Evolutionary conservation across 179 eudicot species (phyloP).

Genomic region (Beta macrorhiza): DNA sequence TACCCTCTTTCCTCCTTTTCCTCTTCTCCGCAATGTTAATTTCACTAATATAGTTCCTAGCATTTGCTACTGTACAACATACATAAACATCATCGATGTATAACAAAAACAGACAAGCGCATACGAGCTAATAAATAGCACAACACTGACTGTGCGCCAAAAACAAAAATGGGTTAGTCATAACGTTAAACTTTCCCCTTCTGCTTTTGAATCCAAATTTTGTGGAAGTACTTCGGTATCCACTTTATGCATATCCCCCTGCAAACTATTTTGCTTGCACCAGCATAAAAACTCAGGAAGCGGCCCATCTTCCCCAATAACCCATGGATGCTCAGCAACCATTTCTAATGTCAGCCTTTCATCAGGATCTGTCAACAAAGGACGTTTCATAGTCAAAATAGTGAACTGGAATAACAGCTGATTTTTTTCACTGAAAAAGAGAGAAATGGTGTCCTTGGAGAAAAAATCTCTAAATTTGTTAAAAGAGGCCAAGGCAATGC

Average conservation of each 20-base stretch:
- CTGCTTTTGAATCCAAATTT: neutral
- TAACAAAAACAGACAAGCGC: slow-evolving; percentile 5
- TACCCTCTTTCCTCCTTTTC: slow-evolving; percentile 6
- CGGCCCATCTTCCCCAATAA: slow-evolving; percentile 69
- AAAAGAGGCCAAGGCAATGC: neutral
- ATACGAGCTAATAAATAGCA: neutral
- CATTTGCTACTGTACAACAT: slow-evolving; percentile 34
- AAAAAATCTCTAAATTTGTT: neutral
- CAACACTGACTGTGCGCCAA: slow-evolving; percentile 1
- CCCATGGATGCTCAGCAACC: slow-evolving; percentile 80
- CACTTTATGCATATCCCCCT: slow-evolving; percentile 28
- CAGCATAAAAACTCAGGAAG: slow-evolving; percentile 77
- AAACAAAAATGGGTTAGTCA: slow-evolving; percentile 11
- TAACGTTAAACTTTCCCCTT: slow-evolving; percentile 9
- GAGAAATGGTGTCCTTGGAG: neutral
- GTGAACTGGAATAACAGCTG: neutral
- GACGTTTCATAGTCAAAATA: slow-evolving; percentile 4
- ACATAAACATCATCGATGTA: slow-evolving; percentile 16
- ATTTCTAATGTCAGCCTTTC: slow-evolving; percentile 61
- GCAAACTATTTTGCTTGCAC: slow-evolving; percentile 58
- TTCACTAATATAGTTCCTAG: slow-evolving; percentile 26
- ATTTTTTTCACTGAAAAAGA: neutral
- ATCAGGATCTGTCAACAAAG: slow-evolving; percentile 57
- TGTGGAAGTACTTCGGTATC: slow-evolving; percentile 22
- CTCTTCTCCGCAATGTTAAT: slow-evolving; percentile 14